These are phyloP conservation scores for Stropharia rugosoannulata DNA, from an alignment of 768 basidiomycete genomes.

Conservation along the genomic window DNA sequence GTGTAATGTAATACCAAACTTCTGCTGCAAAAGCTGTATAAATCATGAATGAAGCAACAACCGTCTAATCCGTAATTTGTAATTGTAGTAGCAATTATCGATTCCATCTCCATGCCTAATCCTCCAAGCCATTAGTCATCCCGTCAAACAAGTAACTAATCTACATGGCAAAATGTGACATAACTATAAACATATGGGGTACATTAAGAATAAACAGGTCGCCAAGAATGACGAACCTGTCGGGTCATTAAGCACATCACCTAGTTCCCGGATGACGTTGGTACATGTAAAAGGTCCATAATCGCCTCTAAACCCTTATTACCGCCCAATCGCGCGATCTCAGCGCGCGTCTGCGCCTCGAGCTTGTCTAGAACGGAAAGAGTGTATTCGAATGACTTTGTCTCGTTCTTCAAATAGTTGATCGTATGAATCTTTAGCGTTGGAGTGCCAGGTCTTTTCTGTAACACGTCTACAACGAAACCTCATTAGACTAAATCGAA, in stretches of 20 bases:
- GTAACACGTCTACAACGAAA: slow-evolving; percentile 68
- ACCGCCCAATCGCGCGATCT: slow-evolving; percentile 76
- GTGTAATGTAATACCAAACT: not conserved
- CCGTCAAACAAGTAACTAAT: too few relatives aligned
- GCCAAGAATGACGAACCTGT: not conserved
- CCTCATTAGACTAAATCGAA: not conserved
- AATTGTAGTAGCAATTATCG: too few relatives aligned
- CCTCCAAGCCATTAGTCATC: too few relatives aligned
- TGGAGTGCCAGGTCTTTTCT: slow-evolving; percentile 81
- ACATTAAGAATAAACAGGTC: not conserved
- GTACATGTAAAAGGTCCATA: slow-evolving; percentile 50
- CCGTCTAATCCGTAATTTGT: too few relatives aligned
- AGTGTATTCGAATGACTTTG: slow-evolving; percentile 88
- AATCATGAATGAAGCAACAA: too few relatives aligned
- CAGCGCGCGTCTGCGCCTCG: slow-evolving; percentile 63
- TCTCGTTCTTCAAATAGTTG: slow-evolving; percentile 70
- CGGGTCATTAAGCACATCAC: not conserved
- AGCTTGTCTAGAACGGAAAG: slow-evolving; percentile 63
- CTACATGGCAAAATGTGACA: too few relatives aligned
- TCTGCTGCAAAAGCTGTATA: too few relatives aligned
- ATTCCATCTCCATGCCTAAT: too few relatives aligned
- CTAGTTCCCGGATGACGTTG: not conserved
- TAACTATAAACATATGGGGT: too few relatives aligned
- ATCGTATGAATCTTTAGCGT: slow-evolving; percentile 83
- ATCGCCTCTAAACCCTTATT: slow-evolving; percentile 62